Base-by-base conservation (phyloP, 176 grass and related monocot genomes). In the Guadua angustifolia region DNA sequence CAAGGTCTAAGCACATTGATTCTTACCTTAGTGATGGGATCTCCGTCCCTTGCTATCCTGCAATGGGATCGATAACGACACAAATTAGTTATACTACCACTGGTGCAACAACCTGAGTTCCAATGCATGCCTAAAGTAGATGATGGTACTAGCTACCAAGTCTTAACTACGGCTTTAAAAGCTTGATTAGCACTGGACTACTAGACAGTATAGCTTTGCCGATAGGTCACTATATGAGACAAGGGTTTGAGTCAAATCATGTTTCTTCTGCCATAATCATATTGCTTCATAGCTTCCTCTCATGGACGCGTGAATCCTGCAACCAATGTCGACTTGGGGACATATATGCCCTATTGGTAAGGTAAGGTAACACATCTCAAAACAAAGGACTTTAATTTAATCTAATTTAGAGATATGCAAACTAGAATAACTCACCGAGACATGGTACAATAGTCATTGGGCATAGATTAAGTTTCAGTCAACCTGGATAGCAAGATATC, bases 161-260 rank as follows among this genome's bases (percentile, higher is more conserved):
- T 10, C 53, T 71, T 70, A 70, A 61, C 44, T n/a, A 71, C 45
- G 5, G 9, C 62, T n/a, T 64, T 22, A 8, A 51, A 57, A 74
- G 75, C 16, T 66, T 43, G 46, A 83, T 83, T 88, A 88, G 64
- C 52, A 52, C 42, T 17, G 52, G 29, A 22, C 13, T 18, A 49
- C 18, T 22, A 76, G 38, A 17, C 7, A 12, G 60, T 50, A 3
- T 77, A 77, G 32, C 86, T 61, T 71, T 62, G 64, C 65, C 55
- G 32, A 50, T 52, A 46, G 80, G 80, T 16, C 75, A 69, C 26
- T 69, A 25, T 76, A 43, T 14, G 36, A 45, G 64, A 70, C 71
- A 85, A 82, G 18, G 51, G 55, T 51, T 81, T 64, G 69, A 81
- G 35, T 77, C 76, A 85, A 79, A 70, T 35, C 77, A 85, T 69